Percentiles rank a stretch among this genome's conserved stretches.
Evolutionary conservation across 73 alveolate species (phyloP).

Genomic region (Tetrahymena malaccensis): DNA sequence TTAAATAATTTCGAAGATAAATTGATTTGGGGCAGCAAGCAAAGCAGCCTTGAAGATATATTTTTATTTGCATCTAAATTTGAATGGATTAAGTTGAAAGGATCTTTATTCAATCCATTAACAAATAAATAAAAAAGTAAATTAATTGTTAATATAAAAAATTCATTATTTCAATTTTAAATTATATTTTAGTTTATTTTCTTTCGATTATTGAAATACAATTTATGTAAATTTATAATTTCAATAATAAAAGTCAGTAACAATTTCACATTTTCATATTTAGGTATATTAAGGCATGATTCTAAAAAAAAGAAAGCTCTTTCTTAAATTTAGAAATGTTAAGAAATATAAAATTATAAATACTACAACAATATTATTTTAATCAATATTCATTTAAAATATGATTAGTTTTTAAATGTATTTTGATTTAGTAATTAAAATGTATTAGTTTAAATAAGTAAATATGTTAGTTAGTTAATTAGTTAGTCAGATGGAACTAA

Average conservation of each 20-base stretch:
- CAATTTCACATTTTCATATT: too few species aligned
- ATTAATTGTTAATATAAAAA: background rate
- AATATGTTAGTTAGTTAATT: too few species aligned
- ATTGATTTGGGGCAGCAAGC: background rate
- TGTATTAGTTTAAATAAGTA: background rate
- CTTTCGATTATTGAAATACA: too few species aligned
- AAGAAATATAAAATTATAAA: background rate
- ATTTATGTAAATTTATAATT: too few species aligned
- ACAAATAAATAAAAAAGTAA: too few species aligned
- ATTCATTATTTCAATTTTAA: background rate
- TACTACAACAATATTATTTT: background rate
- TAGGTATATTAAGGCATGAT: too few species aligned
- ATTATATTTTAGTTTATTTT: background rate
- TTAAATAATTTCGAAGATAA: background rate
- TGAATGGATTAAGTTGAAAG: background rate
- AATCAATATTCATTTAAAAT: background rate
- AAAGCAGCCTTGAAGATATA: background rate
- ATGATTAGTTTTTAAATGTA: too few species aligned
- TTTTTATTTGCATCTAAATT: background rate
- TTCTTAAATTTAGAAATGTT: background rate
- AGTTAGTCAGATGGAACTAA: too few species aligned
- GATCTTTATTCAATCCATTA: background rate
- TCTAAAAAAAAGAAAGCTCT: background rate
- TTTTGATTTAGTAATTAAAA: background rate
- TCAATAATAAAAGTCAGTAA: background rate